Evolutionary conservation across 2,329 filamentous ascomycete species (phyloP), one percentile per base, ranked within the genome.

Genomic region (Phoma herbarum): DNA sequence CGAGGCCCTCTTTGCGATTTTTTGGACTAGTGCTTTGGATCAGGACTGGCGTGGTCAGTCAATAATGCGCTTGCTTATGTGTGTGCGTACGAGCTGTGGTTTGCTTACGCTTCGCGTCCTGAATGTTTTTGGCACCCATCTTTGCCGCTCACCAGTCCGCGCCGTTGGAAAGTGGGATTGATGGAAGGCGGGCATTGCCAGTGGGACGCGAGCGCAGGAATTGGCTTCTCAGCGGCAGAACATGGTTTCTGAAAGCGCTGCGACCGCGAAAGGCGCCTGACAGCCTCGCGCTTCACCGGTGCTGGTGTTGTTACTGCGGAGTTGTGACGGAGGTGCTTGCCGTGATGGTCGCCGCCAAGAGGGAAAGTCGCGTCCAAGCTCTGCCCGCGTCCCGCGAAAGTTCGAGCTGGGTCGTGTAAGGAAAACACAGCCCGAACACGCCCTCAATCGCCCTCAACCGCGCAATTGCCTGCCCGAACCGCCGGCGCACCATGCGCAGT

Each of bases 1-100:
- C 79, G 59, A 88, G 75, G 29, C 83, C 85, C 59, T 82, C 79
- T 31, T 69, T 72, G 37, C 85, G 83, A 25, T 83, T 81, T 61
- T 75, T 80, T 49, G 67, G 55, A 45, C 52, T 64, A 18, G 67
- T 56, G 7, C 69, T 67, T 35, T 73, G 64, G 31, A 77, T 72
- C 45, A 70, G 65, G 45, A 73, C 74, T 77, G 57, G 20, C 12
- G 22, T 6, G 6, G 59, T 74, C 35, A 71, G 66, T 35, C n/a
- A n/a, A n/a, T n/a, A n/a, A n/a, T n/a, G n/a, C n/a, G n/a, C n/a
- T n/a, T n/a, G n/a, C n/a, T n/a, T n/a, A n/a, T n/a, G n/a, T n/a
- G 28, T 20, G 14, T 4, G 20, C 16, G 11, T 12, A 41, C 16
- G n/a, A 43, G 37, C n/a, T 52, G 18, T 22, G n/a, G 18, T 3